Percentiles rank a stretch among this genome's conserved stretches.
Evolutionary conservation across 2,329 filamentous ascomycete species (phyloP).

Genomic region (Trichoderma citrinoviride): DNA sequence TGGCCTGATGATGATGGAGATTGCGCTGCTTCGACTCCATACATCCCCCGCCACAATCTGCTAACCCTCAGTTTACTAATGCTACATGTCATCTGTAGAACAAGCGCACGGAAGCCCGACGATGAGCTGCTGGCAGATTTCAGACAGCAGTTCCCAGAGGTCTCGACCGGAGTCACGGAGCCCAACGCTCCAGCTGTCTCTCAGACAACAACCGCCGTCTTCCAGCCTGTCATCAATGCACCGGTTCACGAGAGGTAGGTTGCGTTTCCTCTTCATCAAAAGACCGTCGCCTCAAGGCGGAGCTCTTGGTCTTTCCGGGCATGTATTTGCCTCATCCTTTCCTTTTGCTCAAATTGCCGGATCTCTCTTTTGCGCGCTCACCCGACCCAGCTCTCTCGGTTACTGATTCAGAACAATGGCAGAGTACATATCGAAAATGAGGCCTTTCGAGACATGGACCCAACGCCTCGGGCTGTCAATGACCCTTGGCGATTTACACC

Average conservation of each 20-base stretch:
- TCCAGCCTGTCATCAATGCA: slow-evolving; percentile 25
- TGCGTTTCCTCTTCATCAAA: not conserved
- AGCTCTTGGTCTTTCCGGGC: not conserved
- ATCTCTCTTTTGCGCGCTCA: not conserved
- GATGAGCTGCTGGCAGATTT: slow-evolving; percentile 80
- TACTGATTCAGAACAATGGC: slow-evolving; percentile 4
- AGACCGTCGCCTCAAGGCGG: not conserved
- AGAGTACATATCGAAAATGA: slow-evolving; percentile 31
- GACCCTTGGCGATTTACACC: slow-evolving; percentile 88
- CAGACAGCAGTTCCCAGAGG: slow-evolving; percentile 76
- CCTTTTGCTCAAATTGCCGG: not conserved
- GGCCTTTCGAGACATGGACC: slow-evolving; percentile 67
- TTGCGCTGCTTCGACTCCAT: not conserved
- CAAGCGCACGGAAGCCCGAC: slow-evolving; percentile 76
- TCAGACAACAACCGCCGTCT: slow-evolving; percentile 33
- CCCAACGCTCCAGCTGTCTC: slow-evolving; percentile 42
- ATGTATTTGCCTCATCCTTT: not conserved
- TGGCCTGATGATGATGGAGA: not conserved
- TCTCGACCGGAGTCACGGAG: slow-evolving; percentile 54
- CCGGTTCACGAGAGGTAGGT: slow-evolving; percentile 32
- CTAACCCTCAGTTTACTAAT: not conserved
- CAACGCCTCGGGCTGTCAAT: slow-evolving; percentile 74
- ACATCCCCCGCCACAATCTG: not conserved
- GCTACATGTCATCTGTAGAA: slow-evolving; percentile 45
- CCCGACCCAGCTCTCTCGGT: not conserved